A percentile compares a stretch with the other conserved stretches of the same genome.
phyloP scores from a whole-genome alignment of 768 basidiomycete genomes.

The Mycena indigotica region DNA sequence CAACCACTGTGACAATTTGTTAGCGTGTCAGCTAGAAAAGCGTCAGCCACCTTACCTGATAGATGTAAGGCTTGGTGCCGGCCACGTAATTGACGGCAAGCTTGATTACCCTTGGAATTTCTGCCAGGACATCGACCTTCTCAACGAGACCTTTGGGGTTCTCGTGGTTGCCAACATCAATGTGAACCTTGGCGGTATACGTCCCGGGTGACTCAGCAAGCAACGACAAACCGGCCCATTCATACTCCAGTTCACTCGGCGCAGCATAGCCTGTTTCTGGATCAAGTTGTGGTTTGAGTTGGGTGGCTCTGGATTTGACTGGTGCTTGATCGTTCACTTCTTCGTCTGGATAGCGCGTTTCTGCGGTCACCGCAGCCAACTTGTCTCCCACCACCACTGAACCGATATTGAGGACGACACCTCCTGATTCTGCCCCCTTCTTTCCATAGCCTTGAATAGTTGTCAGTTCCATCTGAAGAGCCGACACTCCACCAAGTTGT shows the following conservation, averaged over 20 bases:
- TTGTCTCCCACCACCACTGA: conserved; percentile 80
- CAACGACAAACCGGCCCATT: conserved; percentile 78
- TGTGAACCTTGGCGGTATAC: conserved; percentile 56
- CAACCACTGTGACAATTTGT: conserved; percentile 40
- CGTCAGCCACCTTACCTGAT: conserved; percentile 63
- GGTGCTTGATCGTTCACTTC: conserved; percentile 42
- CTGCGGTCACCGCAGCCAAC: conserved; percentile 74
- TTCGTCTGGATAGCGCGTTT: conserved; percentile 77
- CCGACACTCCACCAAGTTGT: conserved; percentile 73
- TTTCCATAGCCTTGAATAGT: conserved; percentile 80
- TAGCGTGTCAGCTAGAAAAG: conserved; percentile 8
- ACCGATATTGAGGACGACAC: conserved; percentile 84
- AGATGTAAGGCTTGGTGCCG: conserved; percentile 91
- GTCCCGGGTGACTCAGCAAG: conserved; percentile 51
- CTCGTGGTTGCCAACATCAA: conserved; percentile 59
- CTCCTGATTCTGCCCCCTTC: conserved; percentile 78
- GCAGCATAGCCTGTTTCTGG: conserved; percentile 79
- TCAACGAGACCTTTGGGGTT: conserved; percentile 79
- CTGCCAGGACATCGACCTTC: conserved; percentile 93
- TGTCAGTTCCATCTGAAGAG: conserved; percentile 95
- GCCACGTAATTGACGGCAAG: conserved; percentile 92
- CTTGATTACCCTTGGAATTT: conserved; percentile 91
- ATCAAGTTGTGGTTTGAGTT: conserved; percentile 65
- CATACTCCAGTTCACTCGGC: conserved; percentile 68
- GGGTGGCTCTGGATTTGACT: conserved; percentile 66